phyloP scores from a whole-genome alignment of 371 early-diverging fungal species.

The Fennellomyces sp. region DNA sequence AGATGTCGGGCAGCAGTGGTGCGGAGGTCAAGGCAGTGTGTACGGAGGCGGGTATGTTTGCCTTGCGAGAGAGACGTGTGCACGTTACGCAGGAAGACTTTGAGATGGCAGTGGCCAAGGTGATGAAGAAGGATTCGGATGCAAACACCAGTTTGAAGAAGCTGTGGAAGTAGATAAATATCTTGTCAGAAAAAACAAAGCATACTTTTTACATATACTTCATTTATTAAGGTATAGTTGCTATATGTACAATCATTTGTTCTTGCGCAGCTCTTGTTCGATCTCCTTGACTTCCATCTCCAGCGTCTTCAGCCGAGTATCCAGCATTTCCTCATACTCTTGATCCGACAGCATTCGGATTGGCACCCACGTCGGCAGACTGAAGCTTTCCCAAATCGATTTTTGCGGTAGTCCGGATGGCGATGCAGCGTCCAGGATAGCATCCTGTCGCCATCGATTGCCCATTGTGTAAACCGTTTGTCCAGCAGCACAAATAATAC shows the following conservation, averaged over 20 bases:
- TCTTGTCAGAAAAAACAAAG: not conserved
- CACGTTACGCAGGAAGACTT: conserved; percentile 99
- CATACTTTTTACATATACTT: conserved; percentile 6
- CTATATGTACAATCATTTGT: conserved; percentile 10
- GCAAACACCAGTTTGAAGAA: conserved; percentile 95
- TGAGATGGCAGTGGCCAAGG: conserved; percentile 99
- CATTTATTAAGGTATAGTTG: not conserved
- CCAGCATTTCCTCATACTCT: conserved; percentile 47
- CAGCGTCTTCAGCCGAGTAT: conserved; percentile 40
- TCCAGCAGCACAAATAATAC: conserved; percentile 33
- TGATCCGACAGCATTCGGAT: conserved; percentile 45
- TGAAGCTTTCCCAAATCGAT: conserved; percentile 36
- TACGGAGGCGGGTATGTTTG: conserved; percentile 99
- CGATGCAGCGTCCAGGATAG: conserved; percentile 15
- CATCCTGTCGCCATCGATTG: conserved; percentile 46
- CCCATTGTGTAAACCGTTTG: conserved; percentile 32
- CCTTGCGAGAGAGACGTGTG: conserved; percentile 98
- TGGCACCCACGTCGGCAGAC: conserved; percentile 50
- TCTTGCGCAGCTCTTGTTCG: conserved; percentile 28
- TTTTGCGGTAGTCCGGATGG: conserved; percentile 2
- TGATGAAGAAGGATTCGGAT: conserved; percentile 98
- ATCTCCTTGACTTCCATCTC: conserved; percentile 43
- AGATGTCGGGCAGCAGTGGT: conserved; percentile 98
- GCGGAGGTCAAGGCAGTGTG: conserved; percentile 89
- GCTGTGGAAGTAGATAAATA: conserved; percentile 84